Conservation (phyloP, 768 basidiomycete species). For the Phlegmacium glaucopus region DNA sequence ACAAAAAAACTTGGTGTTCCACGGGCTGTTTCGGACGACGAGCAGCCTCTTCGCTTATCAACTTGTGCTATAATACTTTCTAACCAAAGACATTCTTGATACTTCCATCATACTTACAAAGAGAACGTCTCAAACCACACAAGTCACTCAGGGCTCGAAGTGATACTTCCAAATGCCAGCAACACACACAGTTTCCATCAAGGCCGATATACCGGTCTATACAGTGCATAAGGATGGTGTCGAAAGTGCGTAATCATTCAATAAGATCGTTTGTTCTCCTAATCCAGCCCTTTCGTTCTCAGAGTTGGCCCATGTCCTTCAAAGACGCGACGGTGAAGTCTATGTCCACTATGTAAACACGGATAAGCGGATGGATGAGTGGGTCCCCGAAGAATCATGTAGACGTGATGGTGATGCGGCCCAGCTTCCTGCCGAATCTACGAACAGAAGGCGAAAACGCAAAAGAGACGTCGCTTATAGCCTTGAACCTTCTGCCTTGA, state of each 20-base stretch:
- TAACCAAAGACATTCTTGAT: neutral
- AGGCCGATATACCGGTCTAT: conserved; percentile 25
- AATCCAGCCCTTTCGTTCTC: conserved; percentile 1
- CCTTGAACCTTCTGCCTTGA: conserved; percentile 10
- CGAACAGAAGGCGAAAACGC: conserved; percentile 30
- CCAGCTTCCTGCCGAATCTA: conserved; percentile 17
- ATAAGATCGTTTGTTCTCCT: conserved; percentile 2
- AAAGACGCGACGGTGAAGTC: conserved; percentile 46
- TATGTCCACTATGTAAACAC: conserved; percentile 72
- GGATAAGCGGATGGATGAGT: conserved; percentile 75
- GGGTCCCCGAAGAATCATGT: conserved; percentile 51
- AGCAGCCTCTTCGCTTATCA: conserved; percentile 5
- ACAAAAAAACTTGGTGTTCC: neutral
- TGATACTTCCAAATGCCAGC: conserved; percentile 25
- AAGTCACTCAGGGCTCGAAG: no score
- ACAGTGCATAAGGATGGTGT: conserved; percentile 31
- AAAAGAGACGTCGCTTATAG: conserved; percentile 11
- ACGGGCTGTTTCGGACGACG: conserved; percentile 18
- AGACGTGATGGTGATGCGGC: conserved; percentile 21
- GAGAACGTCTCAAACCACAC: no score
- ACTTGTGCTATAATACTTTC: neutral
- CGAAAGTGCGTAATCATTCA: conserved; percentile 21
- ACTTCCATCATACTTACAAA: neutral
- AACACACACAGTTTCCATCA: conserved; percentile 23
- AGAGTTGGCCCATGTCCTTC: conserved; percentile 53